Percentiles rank a stretch among this genome's conserved stretches.
Evolutionary conservation across 2,329 filamentous ascomycete genomes (phyloP).

Genomic region (Tolypocladium pustulatum): DNA sequence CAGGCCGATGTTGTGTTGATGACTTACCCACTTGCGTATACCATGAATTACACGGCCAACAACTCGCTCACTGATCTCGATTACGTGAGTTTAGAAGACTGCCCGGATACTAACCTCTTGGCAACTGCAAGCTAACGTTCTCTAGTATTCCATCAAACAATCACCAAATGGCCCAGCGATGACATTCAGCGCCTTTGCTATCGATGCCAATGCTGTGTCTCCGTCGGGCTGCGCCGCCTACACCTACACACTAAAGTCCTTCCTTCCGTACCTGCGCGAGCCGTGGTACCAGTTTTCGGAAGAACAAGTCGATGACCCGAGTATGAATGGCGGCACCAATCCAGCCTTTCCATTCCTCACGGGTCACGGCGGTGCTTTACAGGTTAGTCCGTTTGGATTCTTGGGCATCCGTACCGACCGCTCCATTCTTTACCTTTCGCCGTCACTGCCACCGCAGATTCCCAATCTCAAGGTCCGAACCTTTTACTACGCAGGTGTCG

Average conservation of each 20-base stretch:
- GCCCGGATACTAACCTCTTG: background rate
- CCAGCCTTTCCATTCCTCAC: constrained; percentile 64
- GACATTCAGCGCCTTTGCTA: constrained; percentile 62
- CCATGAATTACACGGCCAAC: constrained; percentile 19
- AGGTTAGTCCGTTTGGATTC: constrained; percentile 57
- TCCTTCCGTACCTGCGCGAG: constrained; percentile 50
- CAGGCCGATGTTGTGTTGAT: constrained; percentile 60
- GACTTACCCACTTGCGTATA: constrained; percentile 54
- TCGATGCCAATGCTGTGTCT: constrained; percentile 55
- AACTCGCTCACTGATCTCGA: constrained; percentile 11
- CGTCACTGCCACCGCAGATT: constrained; percentile 48
- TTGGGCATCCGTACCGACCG: constrained; percentile 53
- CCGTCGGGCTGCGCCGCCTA: constrained; percentile 57
- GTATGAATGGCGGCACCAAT: constrained; percentile 36
- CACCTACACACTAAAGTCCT: constrained; percentile 55
- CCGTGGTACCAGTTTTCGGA: constrained; percentile 65
- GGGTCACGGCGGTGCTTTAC: constrained; percentile 59
- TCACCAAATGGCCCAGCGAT: constrained; percentile 55
- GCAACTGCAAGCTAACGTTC: background rate
- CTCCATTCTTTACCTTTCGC: constrained; percentile 48
- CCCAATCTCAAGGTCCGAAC: constrained; percentile 29
- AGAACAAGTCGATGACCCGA: constrained; percentile 52
- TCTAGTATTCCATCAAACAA: constrained; percentile 18
- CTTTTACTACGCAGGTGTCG: constrained; percentile 19
- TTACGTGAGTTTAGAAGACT: constrained; percentile 8